Conservation (phyloP, 305 asterid genomes). For the Ajuga reptans region DNA sequence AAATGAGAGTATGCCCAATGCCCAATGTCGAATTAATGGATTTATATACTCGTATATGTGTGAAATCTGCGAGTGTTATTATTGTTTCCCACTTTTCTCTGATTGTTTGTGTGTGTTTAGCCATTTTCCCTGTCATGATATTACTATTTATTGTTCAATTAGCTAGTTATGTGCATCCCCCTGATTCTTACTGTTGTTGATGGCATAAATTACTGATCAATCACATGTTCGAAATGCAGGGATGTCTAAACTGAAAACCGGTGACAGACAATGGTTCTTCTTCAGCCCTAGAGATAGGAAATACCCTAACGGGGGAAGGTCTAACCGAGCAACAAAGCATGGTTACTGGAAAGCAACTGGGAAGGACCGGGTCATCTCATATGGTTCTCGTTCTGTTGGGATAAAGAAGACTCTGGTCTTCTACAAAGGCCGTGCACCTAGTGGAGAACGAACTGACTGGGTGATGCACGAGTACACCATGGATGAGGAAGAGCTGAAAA, state of each 20-base stretch:
- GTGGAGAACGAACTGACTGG: slow-evolving; percentile 87
- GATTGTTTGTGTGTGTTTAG: background rate
- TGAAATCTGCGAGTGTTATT: background rate
- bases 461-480: slow-evolving; percentile 95
- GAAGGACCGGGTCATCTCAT: slow-evolving; percentile 61
- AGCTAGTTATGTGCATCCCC: background rate
- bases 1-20: background rate
- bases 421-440: slow-evolving; percentile 88
- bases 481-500: slow-evolving; percentile 68
- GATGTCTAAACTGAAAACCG: slow-evolving; percentile 68
- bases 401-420: slow-evolving; percentile 82
- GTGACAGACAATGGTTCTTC: slow-evolving; percentile 96
- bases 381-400: slow-evolving; percentile 65
- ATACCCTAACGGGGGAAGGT: slow-evolving; percentile 73
- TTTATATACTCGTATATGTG: background rate
- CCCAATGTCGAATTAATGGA: background rate
- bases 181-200: background rate
- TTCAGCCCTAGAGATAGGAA: slow-evolving; percentile 77
- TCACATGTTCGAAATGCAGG: slow-evolving; percentile 38
- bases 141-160: background rate
- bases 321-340: slow-evolving; percentile 58
- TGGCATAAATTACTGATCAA: slow-evolving; percentile 19
- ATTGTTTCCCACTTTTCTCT: background rate
- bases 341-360: slow-evolving; percentile 98
- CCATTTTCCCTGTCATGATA: background rate